These are phyloP conservation scores for Nevesoporus exiguus DNA, from an alignment of 768 basidiomycete genomes.

Conservation along the genomic window DNA sequence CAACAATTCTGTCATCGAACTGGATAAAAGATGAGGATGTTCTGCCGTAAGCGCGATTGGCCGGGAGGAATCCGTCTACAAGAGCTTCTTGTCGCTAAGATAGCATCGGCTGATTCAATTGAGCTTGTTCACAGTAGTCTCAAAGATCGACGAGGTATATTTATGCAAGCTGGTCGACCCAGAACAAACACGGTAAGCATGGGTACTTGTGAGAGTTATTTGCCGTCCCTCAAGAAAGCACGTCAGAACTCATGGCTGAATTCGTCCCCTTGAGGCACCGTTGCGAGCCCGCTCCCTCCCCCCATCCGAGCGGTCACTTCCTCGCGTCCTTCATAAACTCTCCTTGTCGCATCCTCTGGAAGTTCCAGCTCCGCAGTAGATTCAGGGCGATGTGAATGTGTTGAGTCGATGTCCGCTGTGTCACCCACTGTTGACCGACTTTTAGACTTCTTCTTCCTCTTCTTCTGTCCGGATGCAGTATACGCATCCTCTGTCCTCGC, in stretches of 20 bases:
- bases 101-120: neutral
- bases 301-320: slow-evolving; percentile 7
- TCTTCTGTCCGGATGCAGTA: slow-evolving; percentile 43
- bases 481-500: slow-evolving; percentile 86
- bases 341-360: slow-evolving; percentile 73
- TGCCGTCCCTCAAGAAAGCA: neutral
- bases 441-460: slow-evolving; percentile 63
- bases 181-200: neutral
- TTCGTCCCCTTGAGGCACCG: slow-evolving; percentile 41
- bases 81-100: too few relatives aligned
- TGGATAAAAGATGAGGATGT: too few relatives aligned
- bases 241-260: slow-evolving; percentile 65
- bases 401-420: slow-evolving; percentile 26
- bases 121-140: neutral
- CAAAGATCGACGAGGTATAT: slow-evolving; percentile 1
- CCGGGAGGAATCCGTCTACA: too few relatives aligned
- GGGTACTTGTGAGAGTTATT: slow-evolving; percentile 11
- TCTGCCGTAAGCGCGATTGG: too few relatives aligned
- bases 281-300: slow-evolving; percentile 16
- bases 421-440: slow-evolving; percentile 43
- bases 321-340: slow-evolving; percentile 47
- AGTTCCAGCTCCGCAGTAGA: slow-evolving; percentile 43
- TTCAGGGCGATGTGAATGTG: slow-evolving; percentile 32
- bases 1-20: too few relatives aligned
- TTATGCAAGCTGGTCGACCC: neutral